Conservation (phyloP, 148 eudicot species). For the Rhododendron ovatum region DNA sequence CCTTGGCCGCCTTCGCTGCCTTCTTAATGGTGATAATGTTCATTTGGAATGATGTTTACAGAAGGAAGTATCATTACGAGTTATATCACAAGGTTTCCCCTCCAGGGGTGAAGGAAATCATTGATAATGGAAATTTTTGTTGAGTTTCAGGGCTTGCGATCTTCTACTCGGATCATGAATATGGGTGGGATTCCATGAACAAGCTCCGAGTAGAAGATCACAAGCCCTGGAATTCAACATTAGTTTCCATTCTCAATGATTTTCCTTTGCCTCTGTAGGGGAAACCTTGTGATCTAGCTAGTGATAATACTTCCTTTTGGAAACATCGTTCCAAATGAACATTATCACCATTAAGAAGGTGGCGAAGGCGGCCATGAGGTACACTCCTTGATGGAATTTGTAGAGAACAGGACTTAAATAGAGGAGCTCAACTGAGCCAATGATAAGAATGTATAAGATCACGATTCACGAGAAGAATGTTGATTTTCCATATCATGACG, state of each 20-base stretch:
- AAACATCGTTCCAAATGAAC: constrained; percentile 40
- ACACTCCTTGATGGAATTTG: constrained; percentile 41
- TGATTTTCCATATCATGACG: too few species aligned
- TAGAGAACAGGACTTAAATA: constrained; percentile 1
- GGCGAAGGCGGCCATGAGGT: constrained; percentile 37
- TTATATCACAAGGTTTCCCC: too few species aligned
- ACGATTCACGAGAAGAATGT: too few species aligned
- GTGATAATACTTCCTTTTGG: constrained; percentile 32
- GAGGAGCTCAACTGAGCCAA: too few species aligned
- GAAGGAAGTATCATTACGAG: too few species aligned
- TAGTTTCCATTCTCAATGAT: constrained; percentile 7
- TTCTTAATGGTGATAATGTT: constrained; percentile 29
- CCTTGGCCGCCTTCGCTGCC: constrained; percentile 27
- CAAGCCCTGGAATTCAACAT: constrained; percentile 29
- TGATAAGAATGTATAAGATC: too few species aligned
- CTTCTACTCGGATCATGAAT: constrained; percentile 36
- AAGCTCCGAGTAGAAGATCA: constrained; percentile 40
- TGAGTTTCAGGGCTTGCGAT: constrained; percentile 34
- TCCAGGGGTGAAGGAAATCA: constrained; percentile 6
- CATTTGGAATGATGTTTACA: background rate
- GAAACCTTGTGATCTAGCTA: constrained; percentile 5
- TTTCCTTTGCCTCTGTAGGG: constrained; percentile 20
- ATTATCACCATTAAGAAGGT: constrained; percentile 21
- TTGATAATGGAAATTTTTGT: constrained; percentile 5
- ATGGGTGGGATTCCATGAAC: too few species aligned